These are phyloP conservation scores for Inga oerstediana DNA, from an alignment of 306 rosid genomes.

Conservation along the genomic window DNA sequence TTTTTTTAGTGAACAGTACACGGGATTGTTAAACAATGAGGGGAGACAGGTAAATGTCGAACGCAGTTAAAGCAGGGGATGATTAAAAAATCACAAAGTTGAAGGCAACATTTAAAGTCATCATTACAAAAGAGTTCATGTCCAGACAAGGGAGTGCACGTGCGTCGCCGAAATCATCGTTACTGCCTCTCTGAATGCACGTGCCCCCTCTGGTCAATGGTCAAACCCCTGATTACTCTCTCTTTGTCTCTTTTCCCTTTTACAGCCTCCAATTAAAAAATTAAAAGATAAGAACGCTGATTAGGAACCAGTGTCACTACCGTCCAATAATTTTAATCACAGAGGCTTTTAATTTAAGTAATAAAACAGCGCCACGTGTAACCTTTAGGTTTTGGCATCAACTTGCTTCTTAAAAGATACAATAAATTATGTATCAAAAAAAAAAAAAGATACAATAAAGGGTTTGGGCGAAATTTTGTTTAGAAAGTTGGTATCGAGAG, in stretches of 20 bases:
- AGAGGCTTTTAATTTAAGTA: conserved; percentile 18
- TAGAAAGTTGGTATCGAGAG: rapidly evolving
- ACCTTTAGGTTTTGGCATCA: not conserved
- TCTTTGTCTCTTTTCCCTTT: conserved; percentile 31
- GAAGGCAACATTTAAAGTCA: conserved; percentile 52
- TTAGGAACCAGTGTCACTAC: conserved; percentile 46
- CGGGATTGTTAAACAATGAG: conserved; percentile 20
- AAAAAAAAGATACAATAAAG: too few species aligned
- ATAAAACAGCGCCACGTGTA: not conserved
- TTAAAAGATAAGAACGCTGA: conserved; percentile 49
- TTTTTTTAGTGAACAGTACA: conserved; percentile 2
- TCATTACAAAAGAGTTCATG: conserved; percentile 57
- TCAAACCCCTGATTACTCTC: conserved; percentile 56
- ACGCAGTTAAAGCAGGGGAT: not conserved
- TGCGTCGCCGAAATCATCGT: conserved; percentile 79
- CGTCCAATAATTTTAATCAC: conserved; percentile 42
- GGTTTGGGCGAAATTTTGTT: too few species aligned
- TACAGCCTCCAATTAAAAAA: not conserved
- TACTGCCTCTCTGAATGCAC: conserved; percentile 57
- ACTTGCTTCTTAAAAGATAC: not conserved
- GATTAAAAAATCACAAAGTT: conserved; percentile 14
- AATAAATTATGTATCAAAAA: too few species aligned
- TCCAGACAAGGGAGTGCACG: conserved; percentile 72
- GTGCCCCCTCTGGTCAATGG: conserved; percentile 82
- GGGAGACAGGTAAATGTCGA: not conserved